Evolutionary conservation across 768 basidiomycete species (phyloP).

Genomic region (Panaeolus cyanescens): DNA sequence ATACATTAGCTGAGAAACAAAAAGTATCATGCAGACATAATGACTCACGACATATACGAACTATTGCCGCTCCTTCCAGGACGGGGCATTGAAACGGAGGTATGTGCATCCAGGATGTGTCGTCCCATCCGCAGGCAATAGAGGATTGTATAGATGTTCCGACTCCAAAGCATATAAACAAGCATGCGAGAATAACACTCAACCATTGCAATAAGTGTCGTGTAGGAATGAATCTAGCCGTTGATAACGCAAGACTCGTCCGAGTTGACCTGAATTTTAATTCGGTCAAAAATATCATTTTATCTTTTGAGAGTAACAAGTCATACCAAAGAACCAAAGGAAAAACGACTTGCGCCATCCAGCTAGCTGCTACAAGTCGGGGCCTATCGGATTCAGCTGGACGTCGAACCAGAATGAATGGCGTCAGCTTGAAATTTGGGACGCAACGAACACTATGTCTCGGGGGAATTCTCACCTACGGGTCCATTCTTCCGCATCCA

Average conservation of each 20-base stretch:
- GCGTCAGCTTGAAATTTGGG: too few species aligned
- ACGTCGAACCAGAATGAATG: too few species aligned
- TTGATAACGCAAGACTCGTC: slow-evolving; percentile 17
- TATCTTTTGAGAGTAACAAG: neutral
- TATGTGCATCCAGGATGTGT: slow-evolving; percentile 3
- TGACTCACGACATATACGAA: slow-evolving; percentile 9
- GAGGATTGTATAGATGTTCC: neutral
- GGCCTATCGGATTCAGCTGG: too few species aligned
- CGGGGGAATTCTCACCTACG: neutral
- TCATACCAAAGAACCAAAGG: neutral
- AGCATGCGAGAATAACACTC: slow-evolving; percentile 8
- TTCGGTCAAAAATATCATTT: neutral
- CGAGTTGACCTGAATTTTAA: slow-evolving; percentile 8
- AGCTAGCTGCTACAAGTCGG: neutral
- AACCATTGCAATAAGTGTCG: slow-evolving; percentile 5
- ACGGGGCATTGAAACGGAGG: slow-evolving; percentile 12
- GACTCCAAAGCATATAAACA: slow-evolving; percentile 7
- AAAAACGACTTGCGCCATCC: neutral
- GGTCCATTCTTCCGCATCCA: slow-evolving; percentile 7
- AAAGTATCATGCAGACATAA: neutral
- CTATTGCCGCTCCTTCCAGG: neutral
- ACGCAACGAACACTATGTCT: too few species aligned
- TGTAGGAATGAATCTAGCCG: slow-evolving; percentile 11
- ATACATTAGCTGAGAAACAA: neutral
- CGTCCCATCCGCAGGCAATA: neutral